phyloP scores from a whole-genome alignment of 1,139 yeast species.

The Sugiyamaella xylanicola region DNA sequence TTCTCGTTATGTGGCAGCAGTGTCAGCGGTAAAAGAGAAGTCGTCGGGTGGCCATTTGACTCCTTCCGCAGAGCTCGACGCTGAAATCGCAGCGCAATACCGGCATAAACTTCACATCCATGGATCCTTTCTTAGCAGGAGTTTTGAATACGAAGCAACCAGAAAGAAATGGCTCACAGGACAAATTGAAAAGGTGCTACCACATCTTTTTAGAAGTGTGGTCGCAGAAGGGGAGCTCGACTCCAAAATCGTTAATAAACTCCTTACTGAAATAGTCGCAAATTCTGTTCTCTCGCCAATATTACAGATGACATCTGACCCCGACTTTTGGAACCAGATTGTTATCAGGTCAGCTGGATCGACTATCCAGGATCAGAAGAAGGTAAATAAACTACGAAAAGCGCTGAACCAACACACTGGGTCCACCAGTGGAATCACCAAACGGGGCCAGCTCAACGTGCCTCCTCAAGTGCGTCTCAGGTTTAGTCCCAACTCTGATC shows the following conservation, averaged over 20 bases:
- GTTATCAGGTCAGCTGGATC: slow-evolving; percentile 65
- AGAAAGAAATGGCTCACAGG: slow-evolving; percentile 57
- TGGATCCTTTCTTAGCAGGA: slow-evolving; percentile 38
- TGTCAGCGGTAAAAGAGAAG: slow-evolving; percentile 38
- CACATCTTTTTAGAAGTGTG: slow-evolving; percentile 50
- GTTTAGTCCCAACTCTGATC: slow-evolving; percentile 40
- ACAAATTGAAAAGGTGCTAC: slow-evolving; percentile 51
- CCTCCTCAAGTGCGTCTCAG: slow-evolving; percentile 7
- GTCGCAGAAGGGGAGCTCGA: slow-evolving; percentile 46
- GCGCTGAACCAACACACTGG: slow-evolving; percentile 68
- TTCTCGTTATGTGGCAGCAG: slow-evolving; percentile 56
- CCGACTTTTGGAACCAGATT: slow-evolving; percentile 74
- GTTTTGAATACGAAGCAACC: slow-evolving; percentile 47
- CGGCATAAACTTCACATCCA: slow-evolving; percentile 61
- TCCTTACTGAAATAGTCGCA: slow-evolving; percentile 67
- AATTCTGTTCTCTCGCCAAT: slow-evolving; percentile 59
- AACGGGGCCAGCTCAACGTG: slow-evolving; percentile 1
- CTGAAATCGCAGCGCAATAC: slow-evolving; percentile 62
- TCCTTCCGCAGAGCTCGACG: slow-evolving; percentile 53
- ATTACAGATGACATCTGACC: slow-evolving; percentile 60
- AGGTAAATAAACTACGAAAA: slow-evolving; percentile 70
- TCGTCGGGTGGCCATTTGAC: slow-evolving; percentile 40
- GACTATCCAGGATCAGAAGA: slow-evolving; percentile 70
- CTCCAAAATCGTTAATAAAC: slow-evolving; percentile 52
- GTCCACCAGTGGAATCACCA: not conserved